Conservation (phyloP, 2,329 filamentous ascomycete genomes). For the Diatrype stigma region DNA sequence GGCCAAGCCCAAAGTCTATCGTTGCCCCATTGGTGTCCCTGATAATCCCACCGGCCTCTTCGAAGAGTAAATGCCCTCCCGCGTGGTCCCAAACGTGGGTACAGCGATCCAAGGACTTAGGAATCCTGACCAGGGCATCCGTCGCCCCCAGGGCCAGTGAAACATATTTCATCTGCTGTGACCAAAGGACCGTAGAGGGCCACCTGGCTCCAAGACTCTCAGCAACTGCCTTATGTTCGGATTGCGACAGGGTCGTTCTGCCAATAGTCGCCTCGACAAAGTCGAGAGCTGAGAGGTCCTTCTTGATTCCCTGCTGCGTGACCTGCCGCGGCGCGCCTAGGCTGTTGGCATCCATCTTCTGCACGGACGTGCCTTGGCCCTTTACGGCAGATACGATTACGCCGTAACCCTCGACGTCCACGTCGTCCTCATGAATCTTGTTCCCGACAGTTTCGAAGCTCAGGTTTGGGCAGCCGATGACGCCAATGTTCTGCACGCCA, state of each 20-base stretch:
- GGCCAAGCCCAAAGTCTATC: not conserved
- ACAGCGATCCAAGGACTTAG: not conserved
- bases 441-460: slow-evolving; percentile 31
- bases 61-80: slow-evolving; percentile 46
- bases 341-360: not conserved
- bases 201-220: not conserved
- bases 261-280: not conserved
- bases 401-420: slow-evolving; percentile 41
- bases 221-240: not conserved
- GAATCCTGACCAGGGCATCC: slow-evolving; percentile 2
- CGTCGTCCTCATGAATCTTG: slow-evolving; percentile 31
- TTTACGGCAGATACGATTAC: slow-evolving; percentile 30
- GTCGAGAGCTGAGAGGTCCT: not conserved
- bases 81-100: slow-evolving; percentile 51
- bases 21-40: slow-evolving; percentile 43
- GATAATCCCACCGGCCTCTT: slow-evolving; percentile 46
- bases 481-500: slow-evolving; percentile 53
- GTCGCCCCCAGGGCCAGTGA: slow-evolving; percentile 1
- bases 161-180: slow-evolving; percentile 6
- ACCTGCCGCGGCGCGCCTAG: not conserved
- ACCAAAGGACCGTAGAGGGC: slow-evolving; percentile 1
- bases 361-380: not conserved
- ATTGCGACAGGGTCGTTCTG: not conserved
- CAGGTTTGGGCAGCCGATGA: slow-evolving; percentile 59
- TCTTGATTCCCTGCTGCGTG: not conserved